Percentiles rank a stretch among this genome's conserved stretches.
Conservation (phyloP, 495 filamentous ascomycete species). For the Neurospora tetrasperma region DNA sequence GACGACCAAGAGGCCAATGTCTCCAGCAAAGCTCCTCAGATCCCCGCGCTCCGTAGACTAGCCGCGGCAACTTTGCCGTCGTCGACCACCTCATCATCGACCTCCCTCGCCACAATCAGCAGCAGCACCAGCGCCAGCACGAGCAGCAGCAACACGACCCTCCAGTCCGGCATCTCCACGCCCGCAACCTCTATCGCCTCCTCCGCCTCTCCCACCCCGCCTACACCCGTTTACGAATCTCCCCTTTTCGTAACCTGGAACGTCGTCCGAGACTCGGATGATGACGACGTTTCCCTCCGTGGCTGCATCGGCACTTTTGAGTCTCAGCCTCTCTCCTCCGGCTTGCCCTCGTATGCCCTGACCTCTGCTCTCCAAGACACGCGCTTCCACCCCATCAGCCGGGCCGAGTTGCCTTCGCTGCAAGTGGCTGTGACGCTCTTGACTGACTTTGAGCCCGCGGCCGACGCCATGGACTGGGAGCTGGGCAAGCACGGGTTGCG, state of each 20-base stretch:
- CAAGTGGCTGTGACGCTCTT: constrained; percentile 65
- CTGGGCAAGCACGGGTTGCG: constrained; percentile 77
- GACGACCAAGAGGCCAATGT: neutral
- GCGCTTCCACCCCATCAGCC: constrained; percentile 67
- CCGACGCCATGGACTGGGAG: constrained; percentile 71
- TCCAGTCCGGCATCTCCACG: constrained; percentile 16
- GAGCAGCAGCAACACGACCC: constrained; percentile 1
- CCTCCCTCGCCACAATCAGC: constrained; percentile 7
- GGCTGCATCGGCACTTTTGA: constrained; percentile 98
- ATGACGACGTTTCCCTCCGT: constrained; percentile 56
- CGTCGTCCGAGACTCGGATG: constrained; percentile 40
- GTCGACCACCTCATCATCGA: constrained; percentile 14
- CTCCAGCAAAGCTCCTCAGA: constrained; percentile 3
- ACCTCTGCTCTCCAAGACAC: constrained; percentile 84
- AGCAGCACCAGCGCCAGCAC: constrained; percentile 18
- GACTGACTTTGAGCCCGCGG: constrained; percentile 63
- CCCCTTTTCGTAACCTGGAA: constrained; percentile 98
- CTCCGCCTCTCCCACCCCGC: constrained; percentile 7
- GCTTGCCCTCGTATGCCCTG: constrained; percentile 71
- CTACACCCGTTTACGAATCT: constrained; percentile 24
- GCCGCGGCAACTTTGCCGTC: constrained; percentile 22
- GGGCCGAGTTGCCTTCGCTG: constrained; percentile 55
- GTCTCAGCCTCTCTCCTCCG: constrained; percentile 57
- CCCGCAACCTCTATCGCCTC: constrained; percentile 29
- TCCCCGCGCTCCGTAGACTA: constrained; percentile 6